These are phyloP conservation scores for Fusarium veterinarium DNA, from an alignment of 2,329 filamentous ascomycete genomes.

Conservation along the genomic window DNA sequence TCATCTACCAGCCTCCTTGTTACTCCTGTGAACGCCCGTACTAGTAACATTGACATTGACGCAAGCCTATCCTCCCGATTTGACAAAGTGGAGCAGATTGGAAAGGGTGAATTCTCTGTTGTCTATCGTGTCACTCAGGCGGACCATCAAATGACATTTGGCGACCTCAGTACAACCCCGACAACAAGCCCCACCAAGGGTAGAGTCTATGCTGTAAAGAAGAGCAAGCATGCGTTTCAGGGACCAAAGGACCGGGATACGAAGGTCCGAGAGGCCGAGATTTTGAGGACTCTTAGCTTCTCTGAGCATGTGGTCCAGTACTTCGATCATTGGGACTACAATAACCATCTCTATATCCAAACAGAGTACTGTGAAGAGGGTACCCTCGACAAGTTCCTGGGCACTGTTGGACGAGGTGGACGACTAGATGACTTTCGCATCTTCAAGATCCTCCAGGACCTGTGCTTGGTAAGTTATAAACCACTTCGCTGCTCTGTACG, in stretches of 20 bases:
- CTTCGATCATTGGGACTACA: conserved; percentile 87
- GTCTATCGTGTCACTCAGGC: conserved; percentile 80
- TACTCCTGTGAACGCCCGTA: conserved; percentile 75
- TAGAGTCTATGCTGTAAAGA: conserved; percentile 91
- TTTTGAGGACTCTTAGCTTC: conserved; percentile 79
- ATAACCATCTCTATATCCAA: conserved; percentile 91
- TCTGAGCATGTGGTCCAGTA: conserved; percentile 89
- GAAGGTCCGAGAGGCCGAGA: conserved; percentile 85
- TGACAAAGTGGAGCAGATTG: conserved; percentile 81
- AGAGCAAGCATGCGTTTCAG: conserved; percentile 82
- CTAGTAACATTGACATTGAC: conserved; percentile 78
- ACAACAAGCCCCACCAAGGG: conserved; percentile 65
- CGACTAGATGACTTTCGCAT: conserved; percentile 96
- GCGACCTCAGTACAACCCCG: conserved; percentile 59
- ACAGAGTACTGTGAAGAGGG: conserved; percentile 97
- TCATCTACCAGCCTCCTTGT: conserved; percentile 68
- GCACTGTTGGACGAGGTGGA: conserved; percentile 83
- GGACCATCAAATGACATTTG: conserved; percentile 48
- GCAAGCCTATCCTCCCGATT: conserved; percentile 80
- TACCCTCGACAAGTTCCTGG: conserved; percentile 86
- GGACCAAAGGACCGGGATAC: conserved; percentile 83
- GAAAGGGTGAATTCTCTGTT: conserved; percentile 91
- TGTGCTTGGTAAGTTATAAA: conserved; percentile 76
- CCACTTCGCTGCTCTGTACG: neutral
- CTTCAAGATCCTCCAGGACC: conserved; percentile 95